These are phyloP conservation scores for Leucogyrophana mollusca DNA, from an alignment of 768 basidiomycete species.

Conservation along the genomic window DNA sequence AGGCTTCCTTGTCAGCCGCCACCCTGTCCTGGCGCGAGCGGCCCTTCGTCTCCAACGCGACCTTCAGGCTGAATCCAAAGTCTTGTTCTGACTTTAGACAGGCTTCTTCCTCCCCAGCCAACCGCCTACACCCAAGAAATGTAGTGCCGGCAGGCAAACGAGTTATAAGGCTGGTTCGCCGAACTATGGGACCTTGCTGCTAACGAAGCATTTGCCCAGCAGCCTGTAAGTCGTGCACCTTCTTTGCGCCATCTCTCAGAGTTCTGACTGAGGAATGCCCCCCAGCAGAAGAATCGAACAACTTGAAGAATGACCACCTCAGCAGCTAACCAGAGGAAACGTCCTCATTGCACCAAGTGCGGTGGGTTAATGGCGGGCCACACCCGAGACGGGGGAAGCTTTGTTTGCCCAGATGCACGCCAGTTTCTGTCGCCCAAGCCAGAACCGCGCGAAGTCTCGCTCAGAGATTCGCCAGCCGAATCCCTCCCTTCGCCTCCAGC, in stretches of 20 bases:
- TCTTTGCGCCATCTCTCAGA: background rate
- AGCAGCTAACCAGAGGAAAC: slow-evolving; percentile 25
- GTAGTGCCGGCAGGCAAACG: slow-evolving; percentile 5
- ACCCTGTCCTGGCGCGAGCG: background rate
- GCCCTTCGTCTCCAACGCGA: slow-evolving; percentile 20
- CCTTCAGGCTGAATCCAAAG: slow-evolving; percentile 6
- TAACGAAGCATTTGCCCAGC: slow-evolving; percentile 20
- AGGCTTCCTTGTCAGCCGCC: slow-evolving; percentile 1
- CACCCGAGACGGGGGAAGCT: slow-evolving; percentile 27
- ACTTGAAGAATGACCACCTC: slow-evolving; percentile 26
- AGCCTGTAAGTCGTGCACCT: slow-evolving; percentile 21
- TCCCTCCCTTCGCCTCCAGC: slow-evolving; percentile 23
- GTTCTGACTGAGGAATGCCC: background rate
- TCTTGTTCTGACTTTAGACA: slow-evolving; percentile 23
- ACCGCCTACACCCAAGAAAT: slow-evolving; percentile 5
- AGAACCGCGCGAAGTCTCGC: slow-evolving; percentile 1
- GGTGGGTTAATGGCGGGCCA: slow-evolving; percentile 32
- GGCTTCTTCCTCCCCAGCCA: slow-evolving; percentile 13
- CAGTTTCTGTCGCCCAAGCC: background rate
- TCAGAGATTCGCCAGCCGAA: slow-evolving; percentile 18
- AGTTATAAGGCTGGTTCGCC: slow-evolving; percentile 22
- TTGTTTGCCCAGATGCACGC: slow-evolving; percentile 24
- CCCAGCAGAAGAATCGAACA: background rate
- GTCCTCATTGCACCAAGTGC: slow-evolving; percentile 34
- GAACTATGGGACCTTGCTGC: slow-evolving; percentile 15